Evolutionary conservation across 805 yeast genomes (phyloP), one percentile per base, ranked within the genome.

Genomic region (Scheffersomyces amazonensis): DNA sequence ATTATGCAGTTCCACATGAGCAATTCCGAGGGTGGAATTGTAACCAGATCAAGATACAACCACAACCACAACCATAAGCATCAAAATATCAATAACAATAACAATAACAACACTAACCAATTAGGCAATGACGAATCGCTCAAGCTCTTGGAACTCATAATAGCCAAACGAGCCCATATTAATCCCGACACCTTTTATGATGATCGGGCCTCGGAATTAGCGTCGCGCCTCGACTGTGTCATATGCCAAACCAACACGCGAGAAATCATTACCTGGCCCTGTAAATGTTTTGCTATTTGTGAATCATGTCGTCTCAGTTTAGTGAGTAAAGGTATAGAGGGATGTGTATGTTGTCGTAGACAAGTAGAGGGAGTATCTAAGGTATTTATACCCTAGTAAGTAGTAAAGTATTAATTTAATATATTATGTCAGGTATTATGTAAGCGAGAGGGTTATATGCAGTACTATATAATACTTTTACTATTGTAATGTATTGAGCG

Each of bases 241-340:
- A 82, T 90, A 2, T 90, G 97, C 56, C 91, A 84, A 48, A 70
- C 73, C 4, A 78, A 83, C 41, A 75, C 80, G 4, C 71, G 96
- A 47, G 85, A 83, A 40, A 76, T 90, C 30, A 80, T 90, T 7
- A 66, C 91, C 2, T 90, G 97, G 97, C 97, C 97, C 0, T 90
- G 97, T 56, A 77, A 80, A 49, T 90, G 97, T 58, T 77, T 90
- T 39, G 89, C 96, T 0, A 69, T 90, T 4, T 90, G 97, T 59
- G 96, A 89, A 46, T 73, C 76, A 18, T 90, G 97, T 54, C 72
- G 97, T 13, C 66, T 81, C 9, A 76, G 84, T 13, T 68, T 90
- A 36, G 87, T 87, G 6, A 64, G 81, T 23, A 74, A 89, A 43
- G 84, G 85, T 10, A 82, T 83, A 53, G 77, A 75, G 40, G 83